Percentiles rank a stretch among this genome's conserved stretches.
Evolutionary conservation across 495 filamentous ascomycete species (phyloP).

Genomic region (Penicillium verhagenii): DNA sequence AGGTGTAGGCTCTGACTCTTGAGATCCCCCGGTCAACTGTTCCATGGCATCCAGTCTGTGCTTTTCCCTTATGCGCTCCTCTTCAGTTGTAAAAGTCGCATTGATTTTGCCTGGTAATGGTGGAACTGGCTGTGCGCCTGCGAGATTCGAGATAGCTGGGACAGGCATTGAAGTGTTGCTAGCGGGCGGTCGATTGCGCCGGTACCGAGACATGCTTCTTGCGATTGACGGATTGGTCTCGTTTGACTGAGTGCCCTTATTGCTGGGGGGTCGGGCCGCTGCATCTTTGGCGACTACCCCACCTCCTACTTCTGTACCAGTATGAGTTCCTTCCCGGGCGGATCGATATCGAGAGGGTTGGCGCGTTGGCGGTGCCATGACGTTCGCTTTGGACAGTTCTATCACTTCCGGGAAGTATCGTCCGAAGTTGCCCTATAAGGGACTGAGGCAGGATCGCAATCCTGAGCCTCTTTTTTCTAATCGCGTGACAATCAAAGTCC

Average conservation of each 20-base stretch:
- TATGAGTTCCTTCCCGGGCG: constrained; percentile 16
- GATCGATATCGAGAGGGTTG: constrained; percentile 43
- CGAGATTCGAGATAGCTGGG: constrained; percentile 31
- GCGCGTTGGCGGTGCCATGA: background rate
- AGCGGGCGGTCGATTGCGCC: constrained; percentile 37
- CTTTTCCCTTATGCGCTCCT: constrained; percentile 44
- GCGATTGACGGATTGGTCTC: constrained; percentile 39
- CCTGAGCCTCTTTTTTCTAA: background rate
- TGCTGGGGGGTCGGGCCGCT: background rate
- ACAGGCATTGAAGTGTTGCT: constrained; percentile 11
- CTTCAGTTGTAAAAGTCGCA: constrained; percentile 20
- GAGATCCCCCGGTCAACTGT: constrained; percentile 31
- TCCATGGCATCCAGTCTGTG: constrained; percentile 39
- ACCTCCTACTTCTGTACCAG: background rate
- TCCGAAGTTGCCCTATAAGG: background rate
- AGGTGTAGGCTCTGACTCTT: constrained; percentile 15
- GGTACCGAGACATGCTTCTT: constrained; percentile 61
- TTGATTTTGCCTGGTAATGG: background rate
- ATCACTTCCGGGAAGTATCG: background rate
- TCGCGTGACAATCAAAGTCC: background rate
- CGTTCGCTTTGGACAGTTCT: background rate
- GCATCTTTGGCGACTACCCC: background rate
- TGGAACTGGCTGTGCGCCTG: constrained; percentile 6
- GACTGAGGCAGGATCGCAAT: background rate
- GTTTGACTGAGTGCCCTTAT: background rate